Evolutionary conservation across 1,139 yeast species (phyloP).

Genomic region (Geotrichum fermentans): DNA sequence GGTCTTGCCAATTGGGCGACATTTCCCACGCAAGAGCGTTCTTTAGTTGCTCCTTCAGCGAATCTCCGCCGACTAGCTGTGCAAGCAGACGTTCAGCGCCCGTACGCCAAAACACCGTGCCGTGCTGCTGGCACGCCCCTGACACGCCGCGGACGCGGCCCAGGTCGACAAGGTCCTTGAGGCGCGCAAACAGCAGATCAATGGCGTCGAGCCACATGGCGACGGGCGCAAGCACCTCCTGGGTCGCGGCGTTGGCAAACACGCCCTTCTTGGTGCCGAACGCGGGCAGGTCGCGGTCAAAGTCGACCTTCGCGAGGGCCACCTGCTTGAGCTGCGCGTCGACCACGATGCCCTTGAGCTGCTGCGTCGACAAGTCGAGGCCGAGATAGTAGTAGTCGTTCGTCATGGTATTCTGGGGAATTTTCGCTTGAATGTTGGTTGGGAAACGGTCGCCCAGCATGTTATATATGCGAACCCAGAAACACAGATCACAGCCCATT

Average conservation of each 20-base stretch:
- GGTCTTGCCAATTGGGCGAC: conserved; percentile 95
- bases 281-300: conserved; percentile 57
- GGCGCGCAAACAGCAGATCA: conserved; percentile 55
- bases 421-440: neutral
- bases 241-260: conserved; percentile 38
- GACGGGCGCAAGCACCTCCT: conserved; percentile 61
- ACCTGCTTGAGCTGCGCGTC: conserved; percentile 50
- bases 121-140: conserved; percentile 93
- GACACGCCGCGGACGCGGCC: conserved; percentile 60
- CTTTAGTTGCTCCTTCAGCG: conserved; percentile 25
- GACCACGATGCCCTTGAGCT: conserved; percentile 69
- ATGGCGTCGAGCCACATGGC: conserved; percentile 85
- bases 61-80: conserved; percentile 19
- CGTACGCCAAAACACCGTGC: conserved; percentile 74
- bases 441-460: too few species aligned
- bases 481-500: too few species aligned
- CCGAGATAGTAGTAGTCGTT: conserved; percentile 46
- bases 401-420: neutral
- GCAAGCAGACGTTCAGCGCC: conserved; percentile 44
- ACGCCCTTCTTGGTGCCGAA: conserved; percentile 74
- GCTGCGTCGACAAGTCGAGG: conserved; percentile 86
- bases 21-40: conserved; percentile 55
- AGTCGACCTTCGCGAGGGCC: conserved; percentile 61
- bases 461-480: too few species aligned
- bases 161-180: conserved; percentile 56